Base-by-base conservation (phyloP, 495 filamentous ascomycete genomes). In the Parathielavia appendiculata region DNA sequence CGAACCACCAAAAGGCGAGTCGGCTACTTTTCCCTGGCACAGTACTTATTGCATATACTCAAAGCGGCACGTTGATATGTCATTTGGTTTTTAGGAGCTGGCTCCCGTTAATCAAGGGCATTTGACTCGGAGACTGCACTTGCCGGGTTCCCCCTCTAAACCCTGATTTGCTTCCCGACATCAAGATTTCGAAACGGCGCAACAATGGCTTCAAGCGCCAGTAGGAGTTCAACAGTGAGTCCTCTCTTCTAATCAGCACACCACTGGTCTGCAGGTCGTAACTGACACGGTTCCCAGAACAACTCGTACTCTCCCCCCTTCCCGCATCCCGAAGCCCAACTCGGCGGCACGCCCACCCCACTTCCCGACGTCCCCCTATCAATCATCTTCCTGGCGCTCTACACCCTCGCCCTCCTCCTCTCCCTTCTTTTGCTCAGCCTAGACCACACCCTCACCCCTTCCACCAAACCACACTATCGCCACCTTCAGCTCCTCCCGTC, bases 371-470 rank as follows among this genome's bases (percentile, higher is more conserved):
- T 23, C 6, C 39, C 51, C 22, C 13, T 43, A 9, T 44, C 13
- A 14, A 54, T 54, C 38, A n/a, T 44, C 51, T 32, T 54, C 40
- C 51, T 54, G 39, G 0, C 44, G 39, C 40, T 54, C 26, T 44
- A 44, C 39, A 32, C 39, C 34, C 6, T 32, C 51, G 32, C 32
- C 19, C 44, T 57, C 5, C 14, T 30, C 45, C 44, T 57, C 14
- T 3, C 40, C 22, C 44, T 40, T 13, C 20, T 56, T 32, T 0
- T n/a, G 12, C n/a, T n/a, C 44, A 1, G 17, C 13, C 30, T 48
- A 5, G 54, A 56, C 50, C 19, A n/a, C 50, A 39, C 17, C 7
- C 50, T n/a, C 34, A 20, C 13, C 2, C 5, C 10, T 10, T 40
- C 34, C 2, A 26, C 23, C 35, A 22, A 12, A n/a, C 50, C 35